Conservation (phyloP, 495 filamentous ascomycete species). For the Penicillium arizonense region DNA sequence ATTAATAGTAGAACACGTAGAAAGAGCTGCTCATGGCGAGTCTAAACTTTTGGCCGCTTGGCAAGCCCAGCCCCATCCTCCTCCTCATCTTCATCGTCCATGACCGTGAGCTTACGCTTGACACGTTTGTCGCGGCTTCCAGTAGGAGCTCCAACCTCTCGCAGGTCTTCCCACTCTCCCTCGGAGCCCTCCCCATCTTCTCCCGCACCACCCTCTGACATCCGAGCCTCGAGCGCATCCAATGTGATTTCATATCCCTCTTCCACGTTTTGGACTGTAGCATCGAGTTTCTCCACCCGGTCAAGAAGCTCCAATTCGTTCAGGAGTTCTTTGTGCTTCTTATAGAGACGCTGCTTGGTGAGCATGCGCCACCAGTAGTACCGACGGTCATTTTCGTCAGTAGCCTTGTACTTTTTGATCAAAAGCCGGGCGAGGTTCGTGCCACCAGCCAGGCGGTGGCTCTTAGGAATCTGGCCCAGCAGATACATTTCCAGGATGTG, state of each 20-base stretch:
- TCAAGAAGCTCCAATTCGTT: conserved; percentile 75
- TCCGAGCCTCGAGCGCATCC: conserved; percentile 43
- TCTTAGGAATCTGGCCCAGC: conserved; percentile 66
- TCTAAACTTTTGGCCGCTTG: conserved; percentile 39
- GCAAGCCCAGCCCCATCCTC: conserved; percentile 28
- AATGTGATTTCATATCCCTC: conserved; percentile 77
- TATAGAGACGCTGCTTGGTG: conserved; percentile 77
- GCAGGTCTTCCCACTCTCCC: conserved; percentile 15
- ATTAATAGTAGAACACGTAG: conserved; percentile 19
- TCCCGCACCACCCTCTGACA: conserved; percentile 23
- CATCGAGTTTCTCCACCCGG: conserved; percentile 76
- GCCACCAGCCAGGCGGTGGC: conserved; percentile 55
- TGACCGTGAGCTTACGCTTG: conserved; percentile 50
- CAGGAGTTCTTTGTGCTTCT: conserved; percentile 72
- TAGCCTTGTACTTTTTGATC: conserved; percentile 53
- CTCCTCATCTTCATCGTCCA: conserved; percentile 50
- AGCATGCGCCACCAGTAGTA: conserved; percentile 84
- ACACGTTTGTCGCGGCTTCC: conserved; percentile 26
- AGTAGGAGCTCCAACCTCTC: conserved; percentile 18
- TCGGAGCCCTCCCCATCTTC: not conserved
- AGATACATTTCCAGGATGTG: conserved; percentile 88
- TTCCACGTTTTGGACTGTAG: conserved; percentile 72
- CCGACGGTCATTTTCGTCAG: conserved; percentile 54
- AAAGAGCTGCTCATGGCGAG: not conserved
- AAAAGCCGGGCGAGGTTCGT: conserved; percentile 48